Evolutionary conservation across 1,284 basidiomycete genomes (phyloP).

Genomic region (Pseudozyma hubeiensis): DNA sequence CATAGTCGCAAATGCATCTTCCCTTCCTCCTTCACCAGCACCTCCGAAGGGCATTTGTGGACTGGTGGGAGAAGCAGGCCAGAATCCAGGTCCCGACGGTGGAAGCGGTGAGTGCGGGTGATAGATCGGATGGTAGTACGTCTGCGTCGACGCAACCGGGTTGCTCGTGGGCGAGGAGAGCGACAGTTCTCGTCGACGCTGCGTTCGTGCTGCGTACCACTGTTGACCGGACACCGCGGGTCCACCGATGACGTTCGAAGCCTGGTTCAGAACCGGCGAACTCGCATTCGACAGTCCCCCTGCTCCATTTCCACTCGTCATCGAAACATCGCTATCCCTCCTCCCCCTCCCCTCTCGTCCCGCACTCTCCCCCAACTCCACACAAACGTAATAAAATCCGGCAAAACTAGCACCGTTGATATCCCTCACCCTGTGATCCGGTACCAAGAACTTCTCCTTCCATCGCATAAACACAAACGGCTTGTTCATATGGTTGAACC

Average conservation of each 20-base stretch:
- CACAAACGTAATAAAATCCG: constrained; percentile 83
- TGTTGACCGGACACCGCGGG: constrained; percentile 25
- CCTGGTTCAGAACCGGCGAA: constrained; percentile 11
- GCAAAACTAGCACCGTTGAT: constrained; percentile 94
- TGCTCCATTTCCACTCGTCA: constrained; percentile 8
- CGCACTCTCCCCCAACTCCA: constrained; percentile 73
- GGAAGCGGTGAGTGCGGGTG: constrained; percentile 31
- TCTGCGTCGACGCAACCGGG: not conserved
- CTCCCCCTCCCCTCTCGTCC: constrained; percentile 11
- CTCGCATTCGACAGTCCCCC: constrained; percentile 6
- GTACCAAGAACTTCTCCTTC: constrained; percentile 95
- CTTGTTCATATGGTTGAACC: constrained; percentile 59
- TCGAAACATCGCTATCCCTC: constrained; percentile 29
- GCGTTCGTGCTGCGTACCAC: constrained; percentile 45
- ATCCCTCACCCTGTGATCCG: constrained; percentile 90
- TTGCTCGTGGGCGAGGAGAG: constrained; percentile 15
- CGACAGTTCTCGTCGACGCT: constrained; percentile 35
- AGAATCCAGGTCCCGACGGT: constrained; percentile 30
- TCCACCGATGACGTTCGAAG: not conserved
- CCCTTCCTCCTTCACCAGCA: not conserved
- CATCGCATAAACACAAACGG: constrained; percentile 85
- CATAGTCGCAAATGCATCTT: constrained; percentile 21
- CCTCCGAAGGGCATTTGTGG: constrained; percentile 12
- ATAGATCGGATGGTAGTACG: constrained; percentile 32
- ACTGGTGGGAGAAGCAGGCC: constrained; percentile 34